phyloP scores from a whole-genome alignment of 805 yeast genomes.

The Kluyveromyces wickerhamii region DNA sequence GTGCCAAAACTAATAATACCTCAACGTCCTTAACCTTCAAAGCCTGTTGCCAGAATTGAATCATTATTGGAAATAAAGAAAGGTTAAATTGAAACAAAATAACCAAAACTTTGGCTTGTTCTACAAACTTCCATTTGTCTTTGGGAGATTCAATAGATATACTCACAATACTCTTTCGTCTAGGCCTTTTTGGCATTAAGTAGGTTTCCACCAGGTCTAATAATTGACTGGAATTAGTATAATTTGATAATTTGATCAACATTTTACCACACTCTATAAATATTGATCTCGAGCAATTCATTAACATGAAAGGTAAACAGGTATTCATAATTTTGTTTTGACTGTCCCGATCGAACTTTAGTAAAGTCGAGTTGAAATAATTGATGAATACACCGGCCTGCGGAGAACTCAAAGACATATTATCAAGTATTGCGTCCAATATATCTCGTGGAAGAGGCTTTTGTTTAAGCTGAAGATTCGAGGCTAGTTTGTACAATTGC shows the following conservation, averaged over 20 bases:
- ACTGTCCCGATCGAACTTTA: neutral
- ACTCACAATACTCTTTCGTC: constrained; percentile 13
- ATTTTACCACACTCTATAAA: neutral
- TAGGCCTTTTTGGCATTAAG: constrained; percentile 4
- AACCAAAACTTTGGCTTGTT: neutral
- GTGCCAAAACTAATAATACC: constrained; percentile 40
- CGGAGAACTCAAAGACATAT: neutral
- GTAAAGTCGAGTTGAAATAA: neutral
- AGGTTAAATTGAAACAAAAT: neutral
- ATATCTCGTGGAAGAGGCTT: neutral
- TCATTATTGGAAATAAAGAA: neutral
- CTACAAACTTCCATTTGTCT: constrained; percentile 1
- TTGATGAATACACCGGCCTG: neutral
- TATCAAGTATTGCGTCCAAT: neutral
- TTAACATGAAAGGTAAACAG: neutral
- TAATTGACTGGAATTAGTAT: neutral
- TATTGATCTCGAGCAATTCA: neutral
- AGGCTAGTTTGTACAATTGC: neutral
- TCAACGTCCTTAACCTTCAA: constrained; percentile 6
- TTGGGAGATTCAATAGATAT: constrained; percentile 6
- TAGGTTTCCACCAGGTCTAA: neutral
- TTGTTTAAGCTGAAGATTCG: neutral
- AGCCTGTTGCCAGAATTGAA: neutral
- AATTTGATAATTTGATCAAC: neutral
- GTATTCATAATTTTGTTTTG: neutral